phyloP scores from a whole-genome alignment of 108 stramenopile species.

The Thalassiosira profunda region DNA sequence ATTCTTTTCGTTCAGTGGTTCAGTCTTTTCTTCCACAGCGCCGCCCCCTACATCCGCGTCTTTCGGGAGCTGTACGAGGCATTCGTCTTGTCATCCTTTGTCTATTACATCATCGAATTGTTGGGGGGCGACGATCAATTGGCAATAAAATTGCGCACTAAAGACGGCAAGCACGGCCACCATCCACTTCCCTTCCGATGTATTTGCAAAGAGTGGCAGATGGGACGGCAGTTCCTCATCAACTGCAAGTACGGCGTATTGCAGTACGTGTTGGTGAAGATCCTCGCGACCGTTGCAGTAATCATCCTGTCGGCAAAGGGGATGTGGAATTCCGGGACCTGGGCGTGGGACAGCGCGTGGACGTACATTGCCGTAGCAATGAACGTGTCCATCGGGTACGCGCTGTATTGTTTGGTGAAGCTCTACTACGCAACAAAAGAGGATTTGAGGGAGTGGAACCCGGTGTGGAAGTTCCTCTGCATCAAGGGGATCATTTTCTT shows the following conservation, averaged over 20 bases:
- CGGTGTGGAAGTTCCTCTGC: slow-evolving; percentile 96
- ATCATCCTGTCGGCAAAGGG: slow-evolving; percentile 69
- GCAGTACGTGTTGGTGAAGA: slow-evolving; percentile 96
- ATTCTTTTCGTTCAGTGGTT: too few species aligned
- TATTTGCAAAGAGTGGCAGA: slow-evolving; percentile 71
- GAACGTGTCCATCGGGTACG: slow-evolving; percentile 90
- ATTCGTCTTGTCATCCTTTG: slow-evolving; percentile 78
- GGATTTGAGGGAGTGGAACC: slow-evolving; percentile 86
- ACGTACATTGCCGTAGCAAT: slow-evolving; percentile 77
- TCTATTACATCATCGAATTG: slow-evolving; percentile 72
- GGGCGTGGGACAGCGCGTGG: slow-evolving; percentile 72
- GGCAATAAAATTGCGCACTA: slow-evolving; percentile 56
- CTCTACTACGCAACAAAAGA: slow-evolving; percentile 88
- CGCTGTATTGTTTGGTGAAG: slow-evolving; percentile 94
- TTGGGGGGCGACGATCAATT: slow-evolving; percentile 76
- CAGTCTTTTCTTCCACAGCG: slow-evolving; percentile 53
- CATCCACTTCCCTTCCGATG: slow-evolving; percentile 55
- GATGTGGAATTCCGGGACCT: slow-evolving; percentile 86
- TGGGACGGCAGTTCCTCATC: slow-evolving; percentile 86
- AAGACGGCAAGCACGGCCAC: slow-evolving; percentile 49
- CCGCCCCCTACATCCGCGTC: slow-evolving; percentile 61
- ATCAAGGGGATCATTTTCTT: slow-evolving; percentile 99
- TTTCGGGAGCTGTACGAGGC: slow-evolving; percentile 83
- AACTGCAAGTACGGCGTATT: slow-evolving; percentile 93
- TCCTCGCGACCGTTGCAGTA: slow-evolving; percentile 72